phyloP scores from a whole-genome alignment of 2,329 filamentous ascomycete genomes.

The Aspergillus persii region DNA sequence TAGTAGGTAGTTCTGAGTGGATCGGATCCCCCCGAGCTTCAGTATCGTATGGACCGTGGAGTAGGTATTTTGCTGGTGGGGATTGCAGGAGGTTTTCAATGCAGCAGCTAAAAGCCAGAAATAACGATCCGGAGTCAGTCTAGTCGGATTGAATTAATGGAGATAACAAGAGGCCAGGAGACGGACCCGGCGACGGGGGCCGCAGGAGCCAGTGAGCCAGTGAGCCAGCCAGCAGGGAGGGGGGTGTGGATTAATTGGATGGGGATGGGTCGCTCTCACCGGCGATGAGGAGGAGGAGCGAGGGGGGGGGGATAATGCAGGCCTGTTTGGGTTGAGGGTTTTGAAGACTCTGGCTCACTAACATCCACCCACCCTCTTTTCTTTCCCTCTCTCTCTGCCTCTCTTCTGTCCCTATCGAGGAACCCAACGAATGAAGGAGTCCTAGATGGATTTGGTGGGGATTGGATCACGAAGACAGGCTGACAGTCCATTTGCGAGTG shows the following conservation, averaged over 20 bases:
- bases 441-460: not conserved
- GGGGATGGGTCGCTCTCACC: too few species aligned
- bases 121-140: conserved; percentile 5
- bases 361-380: too few species aligned
- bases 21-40: conserved; percentile 21
- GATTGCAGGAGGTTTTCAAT: conserved; percentile 8
- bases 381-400: too few species aligned
- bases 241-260: not conserved
- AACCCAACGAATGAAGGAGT: not conserved
- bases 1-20: conserved; percentile 17
- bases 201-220: conserved; percentile 1
- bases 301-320: too few species aligned
- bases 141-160: not conserved
- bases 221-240: conserved; percentile 1
- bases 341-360: too few species aligned
- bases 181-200: conserved; percentile 12
- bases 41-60: conserved; percentile 9
- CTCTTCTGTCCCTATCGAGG: not conserved
- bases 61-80: conserved; percentile 13
- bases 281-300: too few species aligned
- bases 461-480: conserved; percentile 8
- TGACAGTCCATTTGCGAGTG: conserved; percentile 6
- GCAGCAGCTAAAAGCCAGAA: not conserved
- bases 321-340: not conserved
- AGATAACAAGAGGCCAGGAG: conserved; percentile 4